Conservation (phyloP, 2,329 filamentous ascomycete species). For the Microcera coccophila region DNA sequence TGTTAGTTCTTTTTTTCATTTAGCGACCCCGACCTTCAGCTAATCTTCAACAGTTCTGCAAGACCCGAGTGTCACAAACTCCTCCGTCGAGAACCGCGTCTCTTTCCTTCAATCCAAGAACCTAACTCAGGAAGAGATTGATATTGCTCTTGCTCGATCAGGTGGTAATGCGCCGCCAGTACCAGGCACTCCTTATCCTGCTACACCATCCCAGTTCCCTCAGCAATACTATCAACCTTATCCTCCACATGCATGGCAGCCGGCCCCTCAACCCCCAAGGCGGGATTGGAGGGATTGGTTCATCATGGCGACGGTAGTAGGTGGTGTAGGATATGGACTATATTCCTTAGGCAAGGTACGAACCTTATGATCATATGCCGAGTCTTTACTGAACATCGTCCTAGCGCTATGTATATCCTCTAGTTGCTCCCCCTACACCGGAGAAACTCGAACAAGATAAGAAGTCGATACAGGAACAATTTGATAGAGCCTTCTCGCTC, state of each 20-base stretch:
- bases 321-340: constrained; percentile 82
- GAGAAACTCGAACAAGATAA: constrained; percentile 95
- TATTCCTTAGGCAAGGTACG: constrained; percentile 81
- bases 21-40: constrained; percentile 3
- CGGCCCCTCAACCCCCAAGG: constrained; percentile 60
- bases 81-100: constrained; percentile 87
- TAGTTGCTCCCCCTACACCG: constrained; percentile 89
- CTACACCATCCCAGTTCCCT: constrained; percentile 42
- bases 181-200: constrained; percentile 39
- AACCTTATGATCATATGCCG: background rate
- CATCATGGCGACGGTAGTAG: constrained; percentile 95
- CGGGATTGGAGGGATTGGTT: constrained; percentile 99
- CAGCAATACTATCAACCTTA: constrained; percentile 48
- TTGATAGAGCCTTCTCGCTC: constrained; percentile 84
- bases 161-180: constrained; percentile 53
- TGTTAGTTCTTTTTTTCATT: constrained; percentile 41
- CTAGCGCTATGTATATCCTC: constrained; percentile 82
- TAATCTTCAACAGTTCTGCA: constrained; percentile 66
- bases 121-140: constrained; percentile 92
- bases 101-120: constrained; percentile 96
- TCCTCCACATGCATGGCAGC: constrained; percentile 55
- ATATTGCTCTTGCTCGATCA: constrained; percentile 72
- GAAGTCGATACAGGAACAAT: constrained; percentile 84
- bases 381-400: constrained; percentile 21
- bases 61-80: constrained; percentile 84